Evolutionary conservation across 805 yeast genomes (phyloP).

Genomic region (Lipomyces japonicus): DNA sequence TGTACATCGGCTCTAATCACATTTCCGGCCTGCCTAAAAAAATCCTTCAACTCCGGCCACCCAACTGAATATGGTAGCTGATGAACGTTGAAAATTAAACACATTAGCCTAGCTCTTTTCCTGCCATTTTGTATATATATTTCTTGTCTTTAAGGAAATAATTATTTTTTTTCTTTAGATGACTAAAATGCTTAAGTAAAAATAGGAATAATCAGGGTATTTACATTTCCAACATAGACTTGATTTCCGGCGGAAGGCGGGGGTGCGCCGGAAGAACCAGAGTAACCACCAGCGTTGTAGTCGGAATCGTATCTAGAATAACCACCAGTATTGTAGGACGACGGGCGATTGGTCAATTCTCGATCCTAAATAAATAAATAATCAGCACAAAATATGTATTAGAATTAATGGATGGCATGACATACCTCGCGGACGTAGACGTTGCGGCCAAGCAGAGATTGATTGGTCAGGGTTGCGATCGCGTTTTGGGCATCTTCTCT

Average conservation of each 20-base stretch:
- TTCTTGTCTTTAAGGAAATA: too few relatives aligned
- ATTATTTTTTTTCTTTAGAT: not conserved
- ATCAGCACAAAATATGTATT: too few relatives aligned
- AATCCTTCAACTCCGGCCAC: conserved; percentile 83
- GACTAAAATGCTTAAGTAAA: not conserved
- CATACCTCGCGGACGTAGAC: conserved; percentile 77
- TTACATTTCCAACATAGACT: not conserved
- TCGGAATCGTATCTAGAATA: too few relatives aligned
- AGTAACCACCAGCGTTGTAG: too few relatives aligned
- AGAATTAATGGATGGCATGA: not conserved
- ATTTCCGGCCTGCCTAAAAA: conserved; percentile 71
- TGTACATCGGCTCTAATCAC: conserved; percentile 81
- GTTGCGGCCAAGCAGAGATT: conserved; percentile 64
- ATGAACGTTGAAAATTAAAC: conserved; percentile 66
- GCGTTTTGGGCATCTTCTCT: conserved; percentile 67
- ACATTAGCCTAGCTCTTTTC: conserved; percentile 27
- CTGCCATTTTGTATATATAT: too few relatives aligned
- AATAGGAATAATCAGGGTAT: too few relatives aligned
- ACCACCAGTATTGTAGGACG: too few relatives aligned
- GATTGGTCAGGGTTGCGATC: conserved; percentile 63
- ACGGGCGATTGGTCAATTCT: not conserved
- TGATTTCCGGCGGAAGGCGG: too few relatives aligned
- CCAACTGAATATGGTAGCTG: conserved; percentile 77
- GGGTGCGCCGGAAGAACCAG: too few relatives aligned
- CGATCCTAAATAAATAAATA: not conserved